A percentile compares a stretch with the other conserved stretches of the same genome.
phyloP scores from a whole-genome alignment of 345 rosid species.

The Gynandropsis gynandra region DNA sequence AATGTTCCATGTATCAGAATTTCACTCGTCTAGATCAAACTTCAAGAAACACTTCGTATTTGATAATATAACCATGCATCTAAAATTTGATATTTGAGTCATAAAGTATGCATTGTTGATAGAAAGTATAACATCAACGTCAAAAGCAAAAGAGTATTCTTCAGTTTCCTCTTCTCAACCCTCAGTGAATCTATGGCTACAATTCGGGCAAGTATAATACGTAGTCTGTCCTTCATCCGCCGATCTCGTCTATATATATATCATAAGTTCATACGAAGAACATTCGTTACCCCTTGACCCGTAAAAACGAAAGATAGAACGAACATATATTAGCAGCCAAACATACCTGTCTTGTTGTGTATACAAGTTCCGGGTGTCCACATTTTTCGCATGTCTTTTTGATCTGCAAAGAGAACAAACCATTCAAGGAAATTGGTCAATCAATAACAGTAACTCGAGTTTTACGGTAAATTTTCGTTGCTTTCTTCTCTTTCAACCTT shows the following conservation, averaged over 20 bases:
- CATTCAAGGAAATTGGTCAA: neutral
- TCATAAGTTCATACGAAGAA: no score
- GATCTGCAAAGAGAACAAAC: conserved; percentile 19
- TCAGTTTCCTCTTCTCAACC: no score
- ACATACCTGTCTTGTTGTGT: conserved; percentile 29
- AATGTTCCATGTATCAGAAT: no score
- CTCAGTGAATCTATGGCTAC: conserved; percentile 29
- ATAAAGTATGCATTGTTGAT: no score
- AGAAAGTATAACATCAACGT: neutral
- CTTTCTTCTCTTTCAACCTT: conserved; percentile 11
- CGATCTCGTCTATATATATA: conserved; percentile 26
- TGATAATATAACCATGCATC: no score
- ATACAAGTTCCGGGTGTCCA: conserved; percentile 32
- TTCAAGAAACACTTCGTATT: no score
- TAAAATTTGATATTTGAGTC: no score
- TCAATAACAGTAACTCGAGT: neutral
- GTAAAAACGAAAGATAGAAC: no score
- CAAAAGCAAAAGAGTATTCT: conserved; percentile 12
- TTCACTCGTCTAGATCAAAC: no score
- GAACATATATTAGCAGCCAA: no score
- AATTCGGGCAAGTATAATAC: conserved; percentile 26
- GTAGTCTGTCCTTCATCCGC: conserved; percentile 28
- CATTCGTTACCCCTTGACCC: no score
- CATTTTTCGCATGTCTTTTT: conserved; percentile 31
- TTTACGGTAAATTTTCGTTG: no score